A percentile compares a stretch with the other conserved stretches of the same genome.
Evolutionary conservation across 305 asterid genomes (phyloP).

Genomic region (Fraxinus xanthoxyloides): DNA sequence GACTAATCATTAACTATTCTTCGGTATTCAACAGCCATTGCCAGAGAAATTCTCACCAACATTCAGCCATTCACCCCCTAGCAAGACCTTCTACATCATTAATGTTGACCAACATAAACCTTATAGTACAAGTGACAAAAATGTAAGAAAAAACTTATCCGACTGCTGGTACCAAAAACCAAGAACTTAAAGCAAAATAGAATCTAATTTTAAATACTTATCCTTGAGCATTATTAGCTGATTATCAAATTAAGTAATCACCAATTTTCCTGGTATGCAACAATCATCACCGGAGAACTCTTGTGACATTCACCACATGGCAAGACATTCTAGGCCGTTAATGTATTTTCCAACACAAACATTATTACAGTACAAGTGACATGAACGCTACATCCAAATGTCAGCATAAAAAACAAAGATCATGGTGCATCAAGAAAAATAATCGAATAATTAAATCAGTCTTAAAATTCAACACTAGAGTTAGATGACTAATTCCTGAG

Average conservation of each 20-base stretch:
- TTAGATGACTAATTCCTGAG: background rate
- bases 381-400: background rate
- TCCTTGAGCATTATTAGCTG: background rate
- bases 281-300: background rate
- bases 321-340: background rate
- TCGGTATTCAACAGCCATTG: background rate
- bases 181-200: background rate
- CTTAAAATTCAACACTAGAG: background rate
- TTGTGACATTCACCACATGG: conserved; percentile 7
- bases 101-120: background rate
- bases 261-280: conserved; percentile 8
- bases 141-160: background rate
- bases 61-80: background rate
- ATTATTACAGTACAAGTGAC: background rate
- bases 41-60: background rate
- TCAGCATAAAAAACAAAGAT: background rate
- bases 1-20: background rate
- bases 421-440: background rate
- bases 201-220: background rate
- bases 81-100: background rate
- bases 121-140: background rate
- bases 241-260: background rate
- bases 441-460: conserved; percentile 10
- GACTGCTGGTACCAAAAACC: background rate
- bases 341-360: conserved; percentile 9